These are phyloP conservation scores for Geotrichum bryndzae DNA, from an alignment of 1,139 yeast species.

Conservation along the genomic window DNA sequence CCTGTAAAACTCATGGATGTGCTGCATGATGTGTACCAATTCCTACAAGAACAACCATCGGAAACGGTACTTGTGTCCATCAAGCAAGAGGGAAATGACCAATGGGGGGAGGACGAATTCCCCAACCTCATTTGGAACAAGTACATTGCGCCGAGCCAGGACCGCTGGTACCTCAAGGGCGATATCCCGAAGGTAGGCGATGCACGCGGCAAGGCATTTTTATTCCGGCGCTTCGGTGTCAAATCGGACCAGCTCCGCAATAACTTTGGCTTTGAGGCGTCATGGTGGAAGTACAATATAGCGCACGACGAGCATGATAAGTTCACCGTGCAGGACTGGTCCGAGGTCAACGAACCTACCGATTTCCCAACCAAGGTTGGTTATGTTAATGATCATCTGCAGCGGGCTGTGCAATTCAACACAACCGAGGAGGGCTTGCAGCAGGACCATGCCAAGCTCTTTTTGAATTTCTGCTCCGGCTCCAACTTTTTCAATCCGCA, in stretches of 20 bases:
- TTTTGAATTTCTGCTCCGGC: slow-evolving; percentile 69
- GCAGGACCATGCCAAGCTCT: slow-evolving; percentile 48
- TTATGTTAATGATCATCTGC: slow-evolving; percentile 52
- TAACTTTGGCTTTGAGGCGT: slow-evolving; percentile 60
- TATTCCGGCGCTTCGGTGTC: slow-evolving; percentile 69
- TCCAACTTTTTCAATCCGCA: slow-evolving; percentile 63
- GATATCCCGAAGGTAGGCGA: slow-evolving; percentile 56
- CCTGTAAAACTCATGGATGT: slow-evolving; percentile 47
- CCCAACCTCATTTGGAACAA: slow-evolving; percentile 58
- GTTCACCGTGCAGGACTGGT: slow-evolving; percentile 68
- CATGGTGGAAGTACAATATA: slow-evolving; percentile 63
- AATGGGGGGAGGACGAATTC: slow-evolving; percentile 66
- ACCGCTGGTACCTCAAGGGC: slow-evolving; percentile 56
- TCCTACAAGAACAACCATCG: slow-evolving; percentile 46
- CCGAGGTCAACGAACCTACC: slow-evolving; percentile 51
- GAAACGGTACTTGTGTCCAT: slow-evolving; percentile 65
- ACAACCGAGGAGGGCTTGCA: slow-evolving; percentile 30
- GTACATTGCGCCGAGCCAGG: slow-evolving; percentile 47
- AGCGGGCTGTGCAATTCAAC: slow-evolving; percentile 50
- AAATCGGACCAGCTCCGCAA: slow-evolving; percentile 41
- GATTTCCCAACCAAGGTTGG: slow-evolving; percentile 55
- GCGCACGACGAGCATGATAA: slow-evolving; percentile 58
- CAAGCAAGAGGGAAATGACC: slow-evolving; percentile 66
- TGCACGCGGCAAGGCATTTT: slow-evolving; percentile 58
- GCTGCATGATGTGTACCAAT: slow-evolving; percentile 54